Evolutionary conservation across 1,284 basidiomycete species (phyloP), one percentile per base, ranked within the genome.

Genomic region (Ganoderma leucocontextum): DNA sequence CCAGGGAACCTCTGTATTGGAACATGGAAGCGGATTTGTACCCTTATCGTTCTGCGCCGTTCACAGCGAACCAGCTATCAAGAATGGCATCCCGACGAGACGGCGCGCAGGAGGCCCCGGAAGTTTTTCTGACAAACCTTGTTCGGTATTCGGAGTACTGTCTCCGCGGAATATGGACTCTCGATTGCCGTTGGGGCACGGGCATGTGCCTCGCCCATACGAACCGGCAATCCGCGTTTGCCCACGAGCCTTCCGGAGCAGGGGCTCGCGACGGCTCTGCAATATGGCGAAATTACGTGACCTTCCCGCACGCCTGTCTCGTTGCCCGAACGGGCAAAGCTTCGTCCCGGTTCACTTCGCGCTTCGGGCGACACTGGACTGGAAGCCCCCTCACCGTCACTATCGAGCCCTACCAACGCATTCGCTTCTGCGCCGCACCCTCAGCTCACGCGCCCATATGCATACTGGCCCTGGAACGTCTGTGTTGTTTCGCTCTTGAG

Each of bases 51-150:
- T 12, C 33, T 58, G 35, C 55, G 55, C 55, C 19, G 55, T n/a
- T 36, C 55, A 22, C 55, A 22, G 55, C 55, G 19, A n/a, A 17
- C 35, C 35, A 35, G 52, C 29, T 55, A 35, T 55, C 5, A 19
- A 33, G 13, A 55, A 58, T 58, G 19, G 35, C 9, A 38, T 15
- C 19, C 55, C 55, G 35, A 33, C 19, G 33, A 33, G 55, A 58
- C 55, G 55, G 55, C 55, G 55, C 29, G 25, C 52, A 55, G 52
- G 52, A 55, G 15, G 25, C 15, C 29, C 29, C 52, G 33, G 55
- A 25, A 17, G 13, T n/a, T 13, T 53, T 53, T 36, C 9, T n/a
- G 17, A 15, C 35, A n/a, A 58, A 58, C 55, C 55, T 58, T 58
- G 35, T 33, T 17, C 12, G 55, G 19, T 35, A 19, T 35, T 29